phyloP scores from a whole-genome alignment of 2,329 filamentous ascomycete species.

The Coniochaeta prunicola region DNA sequence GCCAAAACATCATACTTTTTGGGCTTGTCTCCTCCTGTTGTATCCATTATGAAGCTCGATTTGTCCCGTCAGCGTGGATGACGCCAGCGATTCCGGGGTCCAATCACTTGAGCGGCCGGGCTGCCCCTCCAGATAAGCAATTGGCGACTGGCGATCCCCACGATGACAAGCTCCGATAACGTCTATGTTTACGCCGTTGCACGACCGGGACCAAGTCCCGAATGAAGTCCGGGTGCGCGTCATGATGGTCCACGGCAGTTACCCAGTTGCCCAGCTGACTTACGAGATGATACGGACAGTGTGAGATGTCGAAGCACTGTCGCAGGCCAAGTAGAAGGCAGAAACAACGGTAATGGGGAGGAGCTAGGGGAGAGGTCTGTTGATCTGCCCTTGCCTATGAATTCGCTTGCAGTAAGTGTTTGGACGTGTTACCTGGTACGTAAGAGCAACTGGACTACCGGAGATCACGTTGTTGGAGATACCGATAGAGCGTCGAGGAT shows the following conservation, averaged over 20 bases:
- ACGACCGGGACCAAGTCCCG: not conserved
- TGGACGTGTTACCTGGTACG: not conserved
- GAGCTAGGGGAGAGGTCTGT: not conserved
- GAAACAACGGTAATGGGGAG: too few species aligned
- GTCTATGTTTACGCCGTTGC: not conserved
- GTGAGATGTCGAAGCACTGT: not conserved
- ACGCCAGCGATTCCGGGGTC: slow-evolving; percentile 2
- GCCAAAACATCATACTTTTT: not conserved
- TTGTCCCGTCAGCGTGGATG: not conserved
- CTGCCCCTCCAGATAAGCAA: slow-evolving; percentile 1
- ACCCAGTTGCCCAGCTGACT: not conserved
- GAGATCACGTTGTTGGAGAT: not conserved
- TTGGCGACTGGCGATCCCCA: not conserved
- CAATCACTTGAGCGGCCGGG: not conserved
- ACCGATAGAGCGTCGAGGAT: not conserved
- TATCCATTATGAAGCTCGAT: slow-evolving; percentile 2
- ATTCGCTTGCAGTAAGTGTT: not conserved
- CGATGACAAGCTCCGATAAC: slow-evolving; percentile 1
- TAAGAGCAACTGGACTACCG: not conserved
- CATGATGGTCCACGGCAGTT: not conserved
- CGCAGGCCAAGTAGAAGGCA: not conserved
- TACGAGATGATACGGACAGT: not conserved
- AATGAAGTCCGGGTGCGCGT: not conserved
- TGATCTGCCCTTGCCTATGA: not conserved
- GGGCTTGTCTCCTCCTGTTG: not conserved